A percentile compares a stretch with the other conserved stretches of the same genome.
phyloP scores from a whole-genome alignment of 257 asterid species.

The Przewalskia tangutica region DNA sequence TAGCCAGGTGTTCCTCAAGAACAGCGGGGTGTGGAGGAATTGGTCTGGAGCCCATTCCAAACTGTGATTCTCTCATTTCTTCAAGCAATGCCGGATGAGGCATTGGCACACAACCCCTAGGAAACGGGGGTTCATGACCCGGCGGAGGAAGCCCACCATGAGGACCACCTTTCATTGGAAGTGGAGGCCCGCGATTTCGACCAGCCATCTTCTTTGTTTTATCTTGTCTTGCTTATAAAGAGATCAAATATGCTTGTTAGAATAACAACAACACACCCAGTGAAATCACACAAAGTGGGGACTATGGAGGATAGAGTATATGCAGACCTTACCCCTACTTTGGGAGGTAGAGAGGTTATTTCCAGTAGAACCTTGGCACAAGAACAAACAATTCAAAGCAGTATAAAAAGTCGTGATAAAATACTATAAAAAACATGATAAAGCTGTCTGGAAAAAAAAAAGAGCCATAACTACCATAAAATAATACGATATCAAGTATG shows the following conservation, averaged over 20 bases:
- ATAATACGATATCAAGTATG: background rate
- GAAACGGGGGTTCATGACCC: constrained; percentile 40
- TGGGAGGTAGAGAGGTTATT: too few species aligned
- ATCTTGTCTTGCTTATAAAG: background rate
- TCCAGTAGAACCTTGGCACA: too few species aligned
- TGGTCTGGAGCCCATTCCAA: constrained; percentile 51
- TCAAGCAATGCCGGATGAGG: constrained; percentile 53
- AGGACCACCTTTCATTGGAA: constrained; percentile 49
- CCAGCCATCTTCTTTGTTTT: constrained; percentile 43
- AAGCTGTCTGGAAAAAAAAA: too few species aligned
- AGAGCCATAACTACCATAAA: too few species aligned
- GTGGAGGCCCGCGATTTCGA: constrained; percentile 66
- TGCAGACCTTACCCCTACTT: too few species aligned
- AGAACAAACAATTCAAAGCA: too few species aligned
- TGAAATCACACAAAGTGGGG: too few species aligned
- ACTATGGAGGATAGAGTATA: too few species aligned
- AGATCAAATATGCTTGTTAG: background rate
- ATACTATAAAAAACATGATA: too few species aligned
- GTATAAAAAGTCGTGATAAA: too few species aligned
- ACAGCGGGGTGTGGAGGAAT: constrained; percentile 63
- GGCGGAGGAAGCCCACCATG: constrained; percentile 52
- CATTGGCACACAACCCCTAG: constrained; percentile 40
- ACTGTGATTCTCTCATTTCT: constrained; percentile 66
- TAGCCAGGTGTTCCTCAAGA: constrained; percentile 70
- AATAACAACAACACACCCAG: too few species aligned